Evolutionary conservation across 2,329 filamentous ascomycete genomes (phyloP).

Genomic region (Diplodia mutila): DNA sequence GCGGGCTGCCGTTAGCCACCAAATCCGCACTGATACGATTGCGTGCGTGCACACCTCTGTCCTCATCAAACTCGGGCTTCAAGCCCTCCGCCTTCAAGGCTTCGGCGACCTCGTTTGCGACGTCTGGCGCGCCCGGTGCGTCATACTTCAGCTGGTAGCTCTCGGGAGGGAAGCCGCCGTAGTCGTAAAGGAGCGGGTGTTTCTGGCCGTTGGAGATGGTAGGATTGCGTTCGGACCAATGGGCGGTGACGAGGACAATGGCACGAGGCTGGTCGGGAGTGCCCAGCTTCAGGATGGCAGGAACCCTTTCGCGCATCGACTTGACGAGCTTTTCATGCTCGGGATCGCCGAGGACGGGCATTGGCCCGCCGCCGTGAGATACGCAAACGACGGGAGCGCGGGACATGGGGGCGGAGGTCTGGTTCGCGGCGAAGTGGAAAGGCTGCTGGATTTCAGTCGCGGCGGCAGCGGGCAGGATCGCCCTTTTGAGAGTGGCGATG

Average conservation of each 20-base stretch:
- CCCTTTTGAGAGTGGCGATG: slow-evolving; percentile 1
- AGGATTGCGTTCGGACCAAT: slow-evolving; percentile 58
- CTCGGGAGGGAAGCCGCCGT: slow-evolving; percentile 62
- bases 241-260: slow-evolving; percentile 62
- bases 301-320: slow-evolving; percentile 59
- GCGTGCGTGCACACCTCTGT: slow-evolving; percentile 35
- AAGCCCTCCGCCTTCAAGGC: slow-evolving; percentile 55
- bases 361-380: slow-evolving; percentile 54
- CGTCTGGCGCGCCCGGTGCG: slow-evolving; percentile 58
- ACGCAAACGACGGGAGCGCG: slow-evolving; percentile 45
- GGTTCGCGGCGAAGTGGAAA: slow-evolving; percentile 21
- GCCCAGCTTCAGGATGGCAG: slow-evolving; percentile 59
- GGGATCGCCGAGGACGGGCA: slow-evolving; percentile 63
- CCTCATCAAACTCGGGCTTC: slow-evolving; percentile 35
- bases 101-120: slow-evolving; percentile 56
- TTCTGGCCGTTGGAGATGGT: slow-evolving; percentile 55
- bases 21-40: neutral
- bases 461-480: slow-evolving; percentile 1
- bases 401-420: slow-evolving; percentile 27
- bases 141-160: slow-evolving; percentile 61
- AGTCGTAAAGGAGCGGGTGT: slow-evolving; percentile 61
- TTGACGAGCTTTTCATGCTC: slow-evolving; percentile 54
- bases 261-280: slow-evolving; percentile 55
- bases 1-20: neutral
- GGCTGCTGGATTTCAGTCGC: slow-evolving; percentile 8